These are phyloP conservation scores for Priceomyces medius DNA, from an alignment of 805 yeast genomes.

Conservation along the genomic window DNA sequence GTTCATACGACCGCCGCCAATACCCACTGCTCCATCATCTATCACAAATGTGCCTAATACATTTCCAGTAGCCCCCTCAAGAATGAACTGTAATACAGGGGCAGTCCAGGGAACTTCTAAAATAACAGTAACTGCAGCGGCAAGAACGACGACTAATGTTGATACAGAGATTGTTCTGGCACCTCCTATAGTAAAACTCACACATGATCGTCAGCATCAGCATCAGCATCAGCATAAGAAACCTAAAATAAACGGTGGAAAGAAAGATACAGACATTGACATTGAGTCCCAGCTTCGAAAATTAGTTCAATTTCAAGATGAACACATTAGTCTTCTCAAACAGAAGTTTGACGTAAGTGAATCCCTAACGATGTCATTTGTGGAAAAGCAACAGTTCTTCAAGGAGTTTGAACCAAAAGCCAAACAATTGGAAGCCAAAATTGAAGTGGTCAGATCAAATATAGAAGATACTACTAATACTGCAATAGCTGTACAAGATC, in stretches of 20 bases:
- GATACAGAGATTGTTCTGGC: not conserved
- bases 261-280: not conserved
- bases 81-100: no score
- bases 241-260: not conserved
- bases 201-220: not conserved
- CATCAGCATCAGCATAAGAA: not conserved
- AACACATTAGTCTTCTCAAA: constrained; percentile 26
- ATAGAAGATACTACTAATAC: not conserved
- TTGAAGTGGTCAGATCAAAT: no score
- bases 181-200: constrained; percentile 4
- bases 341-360: constrained; percentile 31
- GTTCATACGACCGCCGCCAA: not conserved
- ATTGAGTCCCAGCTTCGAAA: not conserved
- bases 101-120: not conserved
- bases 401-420: constrained; percentile 25
- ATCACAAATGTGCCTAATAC: no score
- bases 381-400: constrained; percentile 32
- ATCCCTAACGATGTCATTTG: constrained; percentile 38
- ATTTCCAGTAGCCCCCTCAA: no score
- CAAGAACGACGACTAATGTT: not conserved
- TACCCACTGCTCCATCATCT: not conserved
- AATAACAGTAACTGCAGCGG: not conserved
- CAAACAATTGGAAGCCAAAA: constrained; percentile 14
- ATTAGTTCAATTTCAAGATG: constrained; percentile 22
- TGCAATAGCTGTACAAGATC: not conserved